These are phyloP conservation scores for Taiozyma sp. DNA, from an alignment of 1,139 yeast genomes.

Conservation along the genomic window DNA sequence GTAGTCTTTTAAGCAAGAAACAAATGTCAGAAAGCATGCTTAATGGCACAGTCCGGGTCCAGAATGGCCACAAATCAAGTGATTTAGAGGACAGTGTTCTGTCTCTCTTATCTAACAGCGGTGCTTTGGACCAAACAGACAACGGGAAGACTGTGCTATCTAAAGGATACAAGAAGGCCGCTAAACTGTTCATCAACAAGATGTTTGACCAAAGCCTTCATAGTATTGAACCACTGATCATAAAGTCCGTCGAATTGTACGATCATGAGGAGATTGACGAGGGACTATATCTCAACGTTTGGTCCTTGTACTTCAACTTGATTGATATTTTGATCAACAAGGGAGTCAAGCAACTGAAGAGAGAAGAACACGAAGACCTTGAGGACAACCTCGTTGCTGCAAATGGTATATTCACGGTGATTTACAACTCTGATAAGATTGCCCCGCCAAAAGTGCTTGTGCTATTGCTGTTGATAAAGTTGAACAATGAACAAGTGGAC, in stretches of 20 bases:
- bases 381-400: slow-evolving; percentile 5
- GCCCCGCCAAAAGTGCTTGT: slow-evolving; percentile 18
- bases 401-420: slow-evolving; percentile 10
- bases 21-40: background rate
- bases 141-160: background rate
- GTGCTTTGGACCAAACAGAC: background rate
- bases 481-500: slow-evolving; percentile 16
- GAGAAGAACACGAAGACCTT: slow-evolving; percentile 1
- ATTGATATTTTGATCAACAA: slow-evolving; percentile 20
- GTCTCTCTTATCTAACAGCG: background rate
- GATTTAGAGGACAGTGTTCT: background rate
- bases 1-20: background rate
- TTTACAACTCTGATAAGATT: slow-evolving; percentile 8
- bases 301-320: slow-evolving; percentile 23
- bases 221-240: slow-evolving; percentile 4
- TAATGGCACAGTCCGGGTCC: background rate
- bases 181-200: slow-evolving; percentile 21
- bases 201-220: slow-evolving; percentile 16
- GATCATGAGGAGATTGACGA: slow-evolving; percentile 10
- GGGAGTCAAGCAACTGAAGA: background rate
- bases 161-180: slow-evolving; percentile 16
- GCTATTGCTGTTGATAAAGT: slow-evolving; percentile 16
- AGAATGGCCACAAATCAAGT: background rate
- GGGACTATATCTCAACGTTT: slow-evolving; percentile 14
- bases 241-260: slow-evolving; percentile 6